Percentiles rank a stretch among this genome's conserved stretches.
These are phyloP conservation scores for Aspergillus pseudonomiae DNA, from an alignment of 2,329 filamentous ascomycete genomes.

Conservation along the genomic window DNA sequence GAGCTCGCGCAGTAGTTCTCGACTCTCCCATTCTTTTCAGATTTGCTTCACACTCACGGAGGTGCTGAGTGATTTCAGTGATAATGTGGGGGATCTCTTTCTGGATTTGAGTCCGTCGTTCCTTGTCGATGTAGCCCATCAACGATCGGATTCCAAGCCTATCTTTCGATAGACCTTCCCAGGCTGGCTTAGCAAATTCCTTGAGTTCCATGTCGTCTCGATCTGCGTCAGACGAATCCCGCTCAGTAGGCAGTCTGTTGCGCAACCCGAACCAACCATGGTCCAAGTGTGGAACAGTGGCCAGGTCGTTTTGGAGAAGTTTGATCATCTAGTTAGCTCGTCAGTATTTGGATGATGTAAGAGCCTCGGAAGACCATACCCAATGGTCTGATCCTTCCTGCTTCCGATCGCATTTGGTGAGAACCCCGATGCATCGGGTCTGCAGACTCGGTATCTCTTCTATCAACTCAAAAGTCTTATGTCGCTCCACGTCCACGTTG, in stretches of 20 bases:
- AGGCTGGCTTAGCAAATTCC: neutral
- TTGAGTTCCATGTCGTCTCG: neutral
- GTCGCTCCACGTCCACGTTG: conserved; percentile 19
- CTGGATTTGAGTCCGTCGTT: conserved; percentile 18
- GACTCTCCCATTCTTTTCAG: conserved; percentile 1
- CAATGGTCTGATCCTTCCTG: conserved; percentile 19
- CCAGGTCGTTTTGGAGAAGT: conserved; percentile 20
- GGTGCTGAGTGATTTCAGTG: conserved; percentile 4
- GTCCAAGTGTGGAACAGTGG: conserved; percentile 15
- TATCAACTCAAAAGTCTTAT: conserved; percentile 14
- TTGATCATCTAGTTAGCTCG: conserved; percentile 19
- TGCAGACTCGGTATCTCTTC: conserved; percentile 11
- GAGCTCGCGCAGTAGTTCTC: conserved; percentile 7
- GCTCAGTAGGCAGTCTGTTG: conserved; percentile 15
- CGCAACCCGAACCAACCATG: conserved; percentile 23
- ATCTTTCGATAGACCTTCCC: conserved; percentile 10
- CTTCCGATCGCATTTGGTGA: conserved; percentile 21
- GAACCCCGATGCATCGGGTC: conserved; percentile 18
- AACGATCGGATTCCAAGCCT: conserved; percentile 16
- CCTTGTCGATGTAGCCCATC: conserved; percentile 20
- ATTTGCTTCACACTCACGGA: neutral
- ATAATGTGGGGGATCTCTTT: conserved; percentile 19
- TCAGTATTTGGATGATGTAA: neutral
- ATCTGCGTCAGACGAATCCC: neutral
- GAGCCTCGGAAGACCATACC: neutral